Evolutionary conservation across 1,284 basidiomycete genomes (phyloP), one percentile per base, ranked within the genome.

Genomic region (Ceratobasidium sp.): DNA sequence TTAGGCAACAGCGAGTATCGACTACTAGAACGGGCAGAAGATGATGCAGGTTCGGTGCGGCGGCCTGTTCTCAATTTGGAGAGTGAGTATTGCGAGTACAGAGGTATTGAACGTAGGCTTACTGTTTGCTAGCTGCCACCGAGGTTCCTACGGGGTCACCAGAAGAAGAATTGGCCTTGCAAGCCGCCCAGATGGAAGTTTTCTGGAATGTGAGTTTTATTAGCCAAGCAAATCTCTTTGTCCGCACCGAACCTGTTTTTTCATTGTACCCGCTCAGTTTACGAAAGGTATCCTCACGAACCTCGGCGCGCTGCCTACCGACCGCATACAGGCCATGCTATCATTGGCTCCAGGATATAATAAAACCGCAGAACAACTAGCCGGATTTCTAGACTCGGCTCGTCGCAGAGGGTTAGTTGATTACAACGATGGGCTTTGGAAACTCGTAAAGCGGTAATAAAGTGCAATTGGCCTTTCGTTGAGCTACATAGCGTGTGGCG

Each of bases 281-380:
- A 91, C 94, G 79, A 91, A 94, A 84, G 94, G 94, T 46, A 94
- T 95, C 91, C 90, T 96, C 77, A 94, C 90, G 74, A 96, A 95
- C 82, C 86, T 97, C 59, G 93, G 93, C 7, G 84, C 90, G 0
- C 86, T 96, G 33, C 88, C 91, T 2, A 81, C 94, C 52, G 91
- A 93, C 77, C 89, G 92, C 16, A 94, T 97, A 81, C 95, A 97
- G 81, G 88, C 89, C 1, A 95, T 95, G 91, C 87, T 97, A 76
- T 92, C 89, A 82, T 90, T 94, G 82, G 93, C 92, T 14, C 93
- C 92, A 14, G 90, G 90, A 1, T 96, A 96, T 83, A 90, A 95
- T 81, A 89, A 91, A 79, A 91, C 90, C 1, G 83, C 90, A 8
- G 94, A 95, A 46, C 94, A 96, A 82, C 88, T 97, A 8, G 88